These are phyloP conservation scores for Fusarium chaquense DNA, from an alignment of 2,329 filamentous ascomycete species.

Conservation along the genomic window DNA sequence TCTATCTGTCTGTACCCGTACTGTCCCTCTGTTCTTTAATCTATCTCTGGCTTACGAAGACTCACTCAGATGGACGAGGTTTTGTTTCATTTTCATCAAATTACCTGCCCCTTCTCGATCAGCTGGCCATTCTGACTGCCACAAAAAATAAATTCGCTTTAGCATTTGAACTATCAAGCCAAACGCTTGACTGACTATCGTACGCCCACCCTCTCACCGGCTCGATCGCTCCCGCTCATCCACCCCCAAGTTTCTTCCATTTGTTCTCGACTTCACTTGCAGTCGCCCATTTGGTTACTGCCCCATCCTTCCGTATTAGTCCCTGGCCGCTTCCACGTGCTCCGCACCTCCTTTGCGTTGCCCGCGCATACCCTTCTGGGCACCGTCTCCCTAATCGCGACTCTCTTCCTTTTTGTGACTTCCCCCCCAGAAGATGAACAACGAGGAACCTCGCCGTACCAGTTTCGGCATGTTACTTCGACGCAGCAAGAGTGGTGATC, in stretches of 20 bases:
- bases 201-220: conserved; percentile 25
- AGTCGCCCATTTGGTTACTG: conserved; percentile 26
- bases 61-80: conserved; percentile 6
- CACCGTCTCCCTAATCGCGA: conserved; percentile 34
- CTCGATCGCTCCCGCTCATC: conserved; percentile 33
- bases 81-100: conserved; percentile 7
- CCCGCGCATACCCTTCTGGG: conserved; percentile 37
- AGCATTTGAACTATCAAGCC: conserved; percentile 16
- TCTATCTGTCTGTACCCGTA: conserved; percentile 5
- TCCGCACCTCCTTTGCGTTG: conserved; percentile 40
- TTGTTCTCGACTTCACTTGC: conserved; percentile 34
- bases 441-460: conserved; percentile 52
- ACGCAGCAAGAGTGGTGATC: conserved; percentile 75
- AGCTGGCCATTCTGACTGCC: conserved; percentile 15
- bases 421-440: conserved; percentile 49
- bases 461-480: conserved; percentile 72
- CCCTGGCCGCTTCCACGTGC: conserved; percentile 41
- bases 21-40: conserved; percentile 10
- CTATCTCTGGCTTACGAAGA: conserved; percentile 21
- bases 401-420: conserved; percentile 45
- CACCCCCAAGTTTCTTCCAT: conserved; percentile 23
- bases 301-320: conserved; percentile 31
- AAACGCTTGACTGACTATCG: conserved; percentile 21
- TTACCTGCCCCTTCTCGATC: conserved; percentile 6
- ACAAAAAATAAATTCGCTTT: conserved; percentile 21